Base-by-base conservation (phyloP, 1,139 yeast genomes). In the Blastobotrys buckinghamii region DNA sequence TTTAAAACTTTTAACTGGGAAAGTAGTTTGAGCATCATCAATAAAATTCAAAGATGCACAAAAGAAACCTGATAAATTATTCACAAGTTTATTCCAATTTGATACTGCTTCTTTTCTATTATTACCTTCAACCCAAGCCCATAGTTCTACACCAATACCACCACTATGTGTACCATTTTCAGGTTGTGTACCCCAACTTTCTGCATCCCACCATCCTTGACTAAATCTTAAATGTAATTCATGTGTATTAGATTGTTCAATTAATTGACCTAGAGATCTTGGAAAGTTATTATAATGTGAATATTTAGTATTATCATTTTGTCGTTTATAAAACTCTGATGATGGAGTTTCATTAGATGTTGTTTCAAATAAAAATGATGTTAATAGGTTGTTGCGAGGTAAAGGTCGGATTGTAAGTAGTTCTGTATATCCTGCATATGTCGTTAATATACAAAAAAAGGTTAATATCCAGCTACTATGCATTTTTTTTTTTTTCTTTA, bases 181-280 rank as follows among this genome's bases (percentile, higher is more conserved):
- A 0, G 97, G 97, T 45, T 87, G 73, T 43, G 75, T 70, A 0
- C 98, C 98, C 95, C 97, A 92, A 6, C 77, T 70, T 52, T 84
- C 87, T 0, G 90, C 73, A 60, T 92, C 96, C 95, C 97, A 92
- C 83, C 92, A 85, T 1, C 98, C 99, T 63, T 88, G 95, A 1
- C 95, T 79, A 63, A 94, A 90, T 45, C 97, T 69, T 51, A 92
- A 69, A 64, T 87, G 96, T 45, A 94, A 71, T 57, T 87, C 92
- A 49, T 85, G 72, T 0, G 95, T 78, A 52, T 77, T 74, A 1
- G 95, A 77, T 13, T 76, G 69, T 40, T 78, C 81, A 22, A 94
- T 62, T 6, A 92, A 75, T 35, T 95, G 95, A 1, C 90, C 92
- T 16, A 94, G 69, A 0, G 90, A 74, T 53, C 87, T 77, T 0